Conservation (phyloP, 1,284 basidiomycete species). For the Cryptococcus sp. region DNA sequence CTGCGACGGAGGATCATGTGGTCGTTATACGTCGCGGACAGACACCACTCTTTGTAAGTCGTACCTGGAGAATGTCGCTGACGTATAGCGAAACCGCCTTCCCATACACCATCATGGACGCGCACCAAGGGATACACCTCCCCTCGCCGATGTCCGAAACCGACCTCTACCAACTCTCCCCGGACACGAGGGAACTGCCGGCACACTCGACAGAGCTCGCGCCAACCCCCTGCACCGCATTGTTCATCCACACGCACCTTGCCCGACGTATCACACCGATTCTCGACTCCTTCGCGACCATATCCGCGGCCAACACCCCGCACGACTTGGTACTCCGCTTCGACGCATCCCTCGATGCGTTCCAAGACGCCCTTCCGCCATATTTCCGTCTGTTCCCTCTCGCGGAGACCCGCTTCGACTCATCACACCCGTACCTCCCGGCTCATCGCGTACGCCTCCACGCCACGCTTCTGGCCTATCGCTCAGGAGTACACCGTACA, state of each 20-base stretch:
- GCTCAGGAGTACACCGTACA: conserved; percentile 41
- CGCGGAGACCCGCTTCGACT: conserved; percentile 43
- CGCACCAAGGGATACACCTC: conserved; percentile 43
- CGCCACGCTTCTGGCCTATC: conserved; percentile 38
- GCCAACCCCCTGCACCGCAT: conserved; percentile 41
- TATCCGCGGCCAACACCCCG: conserved; percentile 36
- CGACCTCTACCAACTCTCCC: conserved; percentile 40
- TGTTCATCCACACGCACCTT: conserved; percentile 47
- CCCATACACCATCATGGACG: conserved; percentile 48
- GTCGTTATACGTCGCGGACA: conserved; percentile 45
- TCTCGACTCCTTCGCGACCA: conserved; percentile 44
- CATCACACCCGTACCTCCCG: conserved; percentile 37
- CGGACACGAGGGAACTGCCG: conserved; percentile 33
- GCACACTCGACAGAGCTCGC: conserved; percentile 36
- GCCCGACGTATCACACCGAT: conserved; percentile 42
- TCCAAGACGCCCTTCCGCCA: conserved; percentile 46
- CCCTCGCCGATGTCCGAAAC: conserved; percentile 46
- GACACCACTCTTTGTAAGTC: conserved; percentile 42
- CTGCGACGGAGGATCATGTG: conserved; percentile 47
- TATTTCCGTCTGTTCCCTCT: conserved; percentile 45
- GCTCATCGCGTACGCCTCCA: conserved; percentile 45
- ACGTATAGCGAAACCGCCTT: conserved; percentile 38
- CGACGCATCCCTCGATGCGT: conserved; percentile 41
- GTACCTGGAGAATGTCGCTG: not conserved
- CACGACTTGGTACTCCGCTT: conserved; percentile 42